phyloP scores from a whole-genome alignment of 495 filamentous ascomycete species.

The Aspergillus conjunctus region DNA sequence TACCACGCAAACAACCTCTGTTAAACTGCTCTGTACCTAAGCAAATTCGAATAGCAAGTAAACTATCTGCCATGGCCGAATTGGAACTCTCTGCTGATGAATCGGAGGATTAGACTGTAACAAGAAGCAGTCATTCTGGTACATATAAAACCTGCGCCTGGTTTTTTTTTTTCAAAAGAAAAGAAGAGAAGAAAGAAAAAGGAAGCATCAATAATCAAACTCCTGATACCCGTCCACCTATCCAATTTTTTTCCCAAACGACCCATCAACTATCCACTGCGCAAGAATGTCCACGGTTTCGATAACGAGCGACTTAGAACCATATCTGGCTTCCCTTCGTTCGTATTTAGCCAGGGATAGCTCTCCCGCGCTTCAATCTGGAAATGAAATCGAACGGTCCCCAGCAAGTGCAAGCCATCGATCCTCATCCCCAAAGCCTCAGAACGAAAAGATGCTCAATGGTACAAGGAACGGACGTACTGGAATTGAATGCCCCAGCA shows the following conservation, averaged over 20 bases:
- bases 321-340: slow-evolving; percentile 36
- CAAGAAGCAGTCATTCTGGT: not conserved
- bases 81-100: slow-evolving; percentile 8
- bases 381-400: not conserved
- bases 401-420: not conserved
- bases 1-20: not conserved
- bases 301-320: slow-evolving; percentile 36
- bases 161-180: not conserved
- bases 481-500: not conserved
- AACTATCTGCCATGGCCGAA: not conserved
- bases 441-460: not conserved
- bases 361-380: not conserved
- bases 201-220: slow-evolving; percentile 1
- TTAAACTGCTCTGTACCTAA: not conserved
- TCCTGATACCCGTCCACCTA: not conserved
- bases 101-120: slow-evolving; percentile 8
- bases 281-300: slow-evolving; percentile 33
- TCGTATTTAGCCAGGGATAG: slow-evolving; percentile 28
- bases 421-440: not conserved
- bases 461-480: not conserved
- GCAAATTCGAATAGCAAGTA: slow-evolving; percentile 10
- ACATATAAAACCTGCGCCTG: slow-evolving; percentile 3
- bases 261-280: not conserved
- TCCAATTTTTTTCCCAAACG: not conserved
- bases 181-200: not conserved